Evolutionary conservation across 345 rosid genomes (phyloP).

Genomic region (Balakata baccata): DNA sequence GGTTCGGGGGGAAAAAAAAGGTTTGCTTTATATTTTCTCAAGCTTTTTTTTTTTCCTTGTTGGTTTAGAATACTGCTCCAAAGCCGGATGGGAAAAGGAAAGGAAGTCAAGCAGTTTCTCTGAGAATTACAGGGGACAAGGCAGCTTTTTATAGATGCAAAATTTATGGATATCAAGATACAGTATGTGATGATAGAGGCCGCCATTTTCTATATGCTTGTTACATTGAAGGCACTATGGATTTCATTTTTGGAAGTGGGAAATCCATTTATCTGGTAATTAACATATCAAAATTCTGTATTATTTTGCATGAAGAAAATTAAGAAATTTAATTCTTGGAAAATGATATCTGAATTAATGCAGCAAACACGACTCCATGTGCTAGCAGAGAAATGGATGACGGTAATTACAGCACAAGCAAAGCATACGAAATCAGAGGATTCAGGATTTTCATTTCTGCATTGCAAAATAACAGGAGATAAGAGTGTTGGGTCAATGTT

Average conservation of each 20-base stretch:
- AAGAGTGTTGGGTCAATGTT: conserved; percentile 27
- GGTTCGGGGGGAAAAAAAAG: no score
- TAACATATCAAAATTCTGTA: no score
- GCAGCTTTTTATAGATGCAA: conserved; percentile 59
- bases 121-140: conserved; percentile 47
- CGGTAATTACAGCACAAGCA: conserved; percentile 63
- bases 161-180: conserved; percentile 69
- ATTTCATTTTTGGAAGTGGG: conserved; percentile 22
- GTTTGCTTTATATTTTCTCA: background rate
- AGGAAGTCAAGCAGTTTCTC: conserved; percentile 57
- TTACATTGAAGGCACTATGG: conserved; percentile 53
- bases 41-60: background rate
- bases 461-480: background rate
- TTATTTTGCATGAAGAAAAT: no score
- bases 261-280: conserved; percentile 57
- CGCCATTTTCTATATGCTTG: conserved; percentile 67
- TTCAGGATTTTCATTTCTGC: conserved; percentile 7
- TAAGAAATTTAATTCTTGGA: no score
- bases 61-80: conserved; percentile 52
- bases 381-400: conserved; percentile 30
- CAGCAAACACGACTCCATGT: conserved; percentile 42
- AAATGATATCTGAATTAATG: background rate
- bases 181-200: conserved; percentile 63
- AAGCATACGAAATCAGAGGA: conserved; percentile 32
- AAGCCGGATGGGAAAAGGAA: conserved; percentile 36